Conservation (phyloP, 805 yeast genomes). For the Cyberlindnera mrakii region DNA sequence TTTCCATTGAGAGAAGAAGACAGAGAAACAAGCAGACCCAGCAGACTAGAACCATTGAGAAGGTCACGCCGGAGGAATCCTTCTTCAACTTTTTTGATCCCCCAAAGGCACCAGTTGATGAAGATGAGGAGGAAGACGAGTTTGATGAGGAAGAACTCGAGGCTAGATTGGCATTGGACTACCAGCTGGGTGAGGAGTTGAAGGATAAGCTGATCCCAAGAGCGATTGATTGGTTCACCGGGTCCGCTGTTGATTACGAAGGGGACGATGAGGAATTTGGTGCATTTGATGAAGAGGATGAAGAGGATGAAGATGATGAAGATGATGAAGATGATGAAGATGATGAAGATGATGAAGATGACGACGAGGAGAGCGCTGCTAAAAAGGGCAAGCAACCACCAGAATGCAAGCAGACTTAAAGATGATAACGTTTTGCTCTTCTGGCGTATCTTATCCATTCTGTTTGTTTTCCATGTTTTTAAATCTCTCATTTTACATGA, state of each 20-base stretch:
- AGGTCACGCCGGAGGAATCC: conserved; percentile 88
- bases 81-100: conserved; percentile 96
- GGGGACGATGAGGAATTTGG: conserved; percentile 62
- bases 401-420: conserved; percentile 57
- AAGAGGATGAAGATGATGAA: conserved; percentile 33
- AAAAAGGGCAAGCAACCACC: conserved; percentile 44
- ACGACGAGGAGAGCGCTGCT: conserved; percentile 28
- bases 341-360: conserved; percentile 17
- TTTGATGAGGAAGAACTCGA: conserved; percentile 72
- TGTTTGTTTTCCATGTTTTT: too few species aligned
- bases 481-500: too few species aligned
- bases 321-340: conserved; percentile 35
- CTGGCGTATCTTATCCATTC: too few species aligned
- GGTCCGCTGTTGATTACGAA: conserved; percentile 82
- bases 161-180: conserved; percentile 81
- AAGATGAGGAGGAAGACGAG: conserved; percentile 52
- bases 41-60: conserved; percentile 93
- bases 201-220: conserved; percentile 94
- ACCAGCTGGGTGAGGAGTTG: conserved; percentile 92
- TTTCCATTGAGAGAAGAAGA: conserved; percentile 86
- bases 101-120: conserved; percentile 63
- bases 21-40: conserved; percentile 96
- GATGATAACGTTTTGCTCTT: not conserved
- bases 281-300: conserved; percentile 47
- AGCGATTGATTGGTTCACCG: conserved; percentile 98